These are phyloP conservation scores for Phaeosphaeriaceae sp. DNA, from an alignment of 2,329 filamentous ascomycete species.

Conservation along the genomic window DNA sequence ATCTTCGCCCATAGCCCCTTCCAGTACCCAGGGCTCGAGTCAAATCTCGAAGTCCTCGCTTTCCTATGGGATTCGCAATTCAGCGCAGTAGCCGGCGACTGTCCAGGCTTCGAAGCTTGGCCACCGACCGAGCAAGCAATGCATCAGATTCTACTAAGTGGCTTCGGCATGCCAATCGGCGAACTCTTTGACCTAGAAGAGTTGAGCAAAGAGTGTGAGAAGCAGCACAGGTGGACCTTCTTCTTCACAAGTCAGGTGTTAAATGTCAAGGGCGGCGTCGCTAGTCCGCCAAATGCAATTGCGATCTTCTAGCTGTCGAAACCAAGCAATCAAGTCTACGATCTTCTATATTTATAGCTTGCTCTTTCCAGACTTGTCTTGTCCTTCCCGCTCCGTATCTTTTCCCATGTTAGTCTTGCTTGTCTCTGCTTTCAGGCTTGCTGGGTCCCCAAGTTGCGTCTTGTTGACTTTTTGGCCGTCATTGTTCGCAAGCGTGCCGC, in stretches of 20 bases:
- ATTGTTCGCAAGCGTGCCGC: conserved; percentile 32
- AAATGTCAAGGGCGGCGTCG: conserved; percentile 50
- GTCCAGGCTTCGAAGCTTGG: conserved; percentile 43
- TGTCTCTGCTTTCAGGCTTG: conserved; percentile 39
- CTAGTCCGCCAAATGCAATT: conserved; percentile 41
- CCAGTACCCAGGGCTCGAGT: conserved; percentile 27
- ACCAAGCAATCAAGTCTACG: background rate
- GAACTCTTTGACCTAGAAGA: conserved; percentile 56
- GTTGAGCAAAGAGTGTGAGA: conserved; percentile 47
- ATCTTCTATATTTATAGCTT: conserved; percentile 17
- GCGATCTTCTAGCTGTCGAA: conserved; percentile 35
- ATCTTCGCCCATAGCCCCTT: conserved; percentile 27
- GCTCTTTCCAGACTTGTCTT: conserved; percentile 19
- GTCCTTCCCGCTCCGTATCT: conserved; percentile 27
- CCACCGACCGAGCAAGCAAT: conserved; percentile 29
- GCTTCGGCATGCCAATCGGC: conserved; percentile 55
- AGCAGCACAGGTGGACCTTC: conserved; percentile 49
- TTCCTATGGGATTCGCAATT: conserved; percentile 40
- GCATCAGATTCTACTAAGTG: conserved; percentile 45
- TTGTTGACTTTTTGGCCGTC: conserved; percentile 28
- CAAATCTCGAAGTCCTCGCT: conserved; percentile 17
- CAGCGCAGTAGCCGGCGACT: conserved; percentile 45
- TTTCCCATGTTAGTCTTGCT: conserved; percentile 23
- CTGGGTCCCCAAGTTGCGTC: conserved; percentile 39
- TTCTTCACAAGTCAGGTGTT: conserved; percentile 53